These are phyloP conservation scores for Laetiporus sulphureus DNA, from an alignment of 1,284 basidiomycete genomes.

Conservation along the genomic window DNA sequence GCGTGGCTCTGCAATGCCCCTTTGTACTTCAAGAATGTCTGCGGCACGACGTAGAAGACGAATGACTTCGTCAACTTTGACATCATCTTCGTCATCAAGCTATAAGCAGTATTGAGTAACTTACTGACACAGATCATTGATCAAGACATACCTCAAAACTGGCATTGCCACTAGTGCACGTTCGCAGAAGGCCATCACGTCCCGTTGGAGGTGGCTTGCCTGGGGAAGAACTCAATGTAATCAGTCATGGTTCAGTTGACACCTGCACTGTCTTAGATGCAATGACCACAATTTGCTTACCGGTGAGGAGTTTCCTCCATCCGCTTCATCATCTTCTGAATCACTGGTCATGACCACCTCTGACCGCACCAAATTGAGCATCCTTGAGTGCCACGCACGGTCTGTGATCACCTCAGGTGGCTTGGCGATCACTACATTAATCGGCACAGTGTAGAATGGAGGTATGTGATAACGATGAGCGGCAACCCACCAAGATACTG, in stretches of 20 bases:
- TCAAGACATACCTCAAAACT: background rate
- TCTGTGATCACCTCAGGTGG: background rate
- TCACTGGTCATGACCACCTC: background rate
- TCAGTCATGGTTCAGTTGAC: too few relatives aligned
- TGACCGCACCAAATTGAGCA: background rate
- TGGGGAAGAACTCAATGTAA: background rate
- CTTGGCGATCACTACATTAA: background rate
- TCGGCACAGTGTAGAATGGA: background rate
- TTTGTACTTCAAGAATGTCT: background rate
- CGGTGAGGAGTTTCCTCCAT: background rate
- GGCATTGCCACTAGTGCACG: background rate
- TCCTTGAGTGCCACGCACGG: background rate
- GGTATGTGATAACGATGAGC: background rate
- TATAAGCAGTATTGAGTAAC: background rate
- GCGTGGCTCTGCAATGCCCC: background rate
- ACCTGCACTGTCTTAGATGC: background rate
- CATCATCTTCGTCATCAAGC: background rate
- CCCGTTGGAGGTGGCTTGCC: background rate
- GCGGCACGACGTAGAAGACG: background rate
- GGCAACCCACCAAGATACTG: background rate
- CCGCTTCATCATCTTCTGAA: background rate
- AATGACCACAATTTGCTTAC: background rate
- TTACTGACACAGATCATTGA: background rate
- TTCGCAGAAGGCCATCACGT: background rate
- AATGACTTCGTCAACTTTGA: background rate